A percentile compares a stretch with the other conserved stretches of the same genome.
Conservation (phyloP, 2,329 filamentous ascomycete genomes). For the Sclerotinia subarctica region DNA sequence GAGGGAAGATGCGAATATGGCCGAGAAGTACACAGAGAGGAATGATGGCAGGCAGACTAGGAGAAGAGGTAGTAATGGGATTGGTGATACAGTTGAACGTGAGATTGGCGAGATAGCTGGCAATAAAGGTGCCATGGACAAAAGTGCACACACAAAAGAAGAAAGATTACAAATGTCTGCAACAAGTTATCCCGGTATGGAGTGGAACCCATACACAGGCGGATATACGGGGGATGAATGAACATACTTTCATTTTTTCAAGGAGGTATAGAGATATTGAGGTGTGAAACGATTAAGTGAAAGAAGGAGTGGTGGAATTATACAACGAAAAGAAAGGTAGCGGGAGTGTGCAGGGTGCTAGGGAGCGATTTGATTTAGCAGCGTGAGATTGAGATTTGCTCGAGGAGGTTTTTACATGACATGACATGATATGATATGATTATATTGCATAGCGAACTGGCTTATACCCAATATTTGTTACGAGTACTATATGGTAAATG, state of each 20-base stretch:
- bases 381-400: not conserved
- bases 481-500: not conserved
- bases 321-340: not conserved
- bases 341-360: not conserved
- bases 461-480: not conserved
- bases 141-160: conserved; percentile 40
- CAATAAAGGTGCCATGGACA: not conserved
- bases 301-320: not conserved
- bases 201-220: conserved; percentile 45
- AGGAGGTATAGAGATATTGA: too few species aligned
- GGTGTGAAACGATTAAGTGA: too few species aligned
- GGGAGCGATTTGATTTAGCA: not conserved
- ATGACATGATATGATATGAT: not conserved
- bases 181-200: conserved; percentile 67
- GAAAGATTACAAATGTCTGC: conserved; percentile 57
- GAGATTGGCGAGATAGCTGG: conserved; percentile 39
- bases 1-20: not conserved
- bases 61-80: not conserved
- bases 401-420: not conserved
- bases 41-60: not conserved
- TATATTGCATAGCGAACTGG: not conserved
- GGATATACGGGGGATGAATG: not conserved
- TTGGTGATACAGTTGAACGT: conserved; percentile 30
- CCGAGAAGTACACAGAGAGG: not conserved
- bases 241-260: not conserved